phyloP scores from a whole-genome alignment of 257 asterid genomes.

The Ajuga chamaepitys region DNA sequence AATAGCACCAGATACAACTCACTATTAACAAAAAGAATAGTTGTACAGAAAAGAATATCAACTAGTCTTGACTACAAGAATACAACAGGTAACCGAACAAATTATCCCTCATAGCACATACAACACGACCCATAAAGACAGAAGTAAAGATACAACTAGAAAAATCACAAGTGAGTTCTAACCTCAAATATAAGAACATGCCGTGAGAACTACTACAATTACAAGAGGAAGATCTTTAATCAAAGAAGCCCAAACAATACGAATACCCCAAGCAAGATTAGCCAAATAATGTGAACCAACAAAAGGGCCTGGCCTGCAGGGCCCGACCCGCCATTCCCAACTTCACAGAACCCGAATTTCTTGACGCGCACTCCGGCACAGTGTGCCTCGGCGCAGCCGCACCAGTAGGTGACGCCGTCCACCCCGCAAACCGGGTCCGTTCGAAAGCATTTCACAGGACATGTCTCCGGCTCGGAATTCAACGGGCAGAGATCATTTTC shows the following conservation, averaged over 20 bases:
- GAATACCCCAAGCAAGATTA: constrained; percentile 67
- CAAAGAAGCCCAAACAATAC: constrained; percentile 76
- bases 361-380: constrained; percentile 74
- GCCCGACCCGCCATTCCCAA: constrained; percentile 75
- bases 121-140: constrained; percentile 8
- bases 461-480: constrained; percentile 21
- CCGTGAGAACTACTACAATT: neutral
- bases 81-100: neutral
- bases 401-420: constrained; percentile 89
- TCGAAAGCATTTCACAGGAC: constrained; percentile 86
- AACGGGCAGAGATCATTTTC: constrained; percentile 41
- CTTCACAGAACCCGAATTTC: constrained; percentile 65
- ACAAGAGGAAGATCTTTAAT: neutral
- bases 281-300: constrained; percentile 88
- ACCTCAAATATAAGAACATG: constrained; percentile 12
- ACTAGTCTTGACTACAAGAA: constrained; percentile 11
- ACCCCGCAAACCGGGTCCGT: constrained; percentile 92
- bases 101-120: constrained; percentile 4
- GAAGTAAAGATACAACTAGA: neutral
- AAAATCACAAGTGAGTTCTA: constrained; percentile 10
- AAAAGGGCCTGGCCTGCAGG: constrained; percentile 81
- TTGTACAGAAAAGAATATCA: constrained; percentile 26
- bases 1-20: neutral
- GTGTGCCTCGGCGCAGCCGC: constrained; percentile 92
- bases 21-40: constrained; percentile 2